These are phyloP conservation scores for Penicillium sp. DNA, from an alignment of 2,329 filamentous ascomycete genomes.

Conservation along the genomic window DNA sequence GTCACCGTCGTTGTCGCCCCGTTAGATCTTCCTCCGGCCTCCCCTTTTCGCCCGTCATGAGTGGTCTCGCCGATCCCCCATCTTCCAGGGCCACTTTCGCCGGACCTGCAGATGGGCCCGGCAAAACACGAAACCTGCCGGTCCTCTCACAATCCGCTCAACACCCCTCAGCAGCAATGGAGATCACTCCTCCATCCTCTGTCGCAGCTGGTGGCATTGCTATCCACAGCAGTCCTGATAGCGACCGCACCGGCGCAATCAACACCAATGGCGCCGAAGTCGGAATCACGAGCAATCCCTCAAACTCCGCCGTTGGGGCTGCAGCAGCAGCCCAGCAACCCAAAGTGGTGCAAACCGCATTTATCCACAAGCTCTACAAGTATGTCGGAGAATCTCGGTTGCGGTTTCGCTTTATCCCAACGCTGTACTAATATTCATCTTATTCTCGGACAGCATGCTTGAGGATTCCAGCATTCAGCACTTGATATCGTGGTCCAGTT, in stretches of 20 bases:
- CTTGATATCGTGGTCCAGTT: slow-evolving; percentile 92
- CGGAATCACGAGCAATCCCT: slow-evolving; percentile 33
- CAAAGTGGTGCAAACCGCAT: slow-evolving; percentile 97
- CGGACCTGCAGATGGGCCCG: slow-evolving; percentile 44
- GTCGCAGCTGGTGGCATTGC: slow-evolving; percentile 50
- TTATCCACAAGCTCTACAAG: slow-evolving; percentile 99
- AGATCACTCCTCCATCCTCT: slow-evolving; percentile 55
- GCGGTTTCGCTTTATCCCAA: background rate
- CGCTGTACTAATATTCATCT: slow-evolving; percentile 24
- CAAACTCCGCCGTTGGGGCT: slow-evolving; percentile 46
- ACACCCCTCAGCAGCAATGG: slow-evolving; percentile 57
- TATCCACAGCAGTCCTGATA: slow-evolving; percentile 52
- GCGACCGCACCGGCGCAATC: slow-evolving; percentile 48
- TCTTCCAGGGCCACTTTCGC: slow-evolving; percentile 51
- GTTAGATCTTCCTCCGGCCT: slow-evolving; percentile 17
- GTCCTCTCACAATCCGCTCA: slow-evolving; percentile 50
- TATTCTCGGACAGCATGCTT: slow-evolving; percentile 73
- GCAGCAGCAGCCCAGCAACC: slow-evolving; percentile 75
- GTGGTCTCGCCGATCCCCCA: slow-evolving; percentile 46
- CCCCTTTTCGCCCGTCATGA: slow-evolving; percentile 41
- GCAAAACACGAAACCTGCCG: slow-evolving; percentile 56
- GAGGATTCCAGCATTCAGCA: slow-evolving; percentile 93
- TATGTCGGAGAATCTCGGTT: slow-evolving; percentile 51
- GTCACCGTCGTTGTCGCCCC: background rate
- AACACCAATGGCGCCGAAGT: slow-evolving; percentile 42